Evolutionary conservation across 805 yeast species (phyloP), one percentile per base, ranked within the genome.

Genomic region (Yarrowia porcina): DNA sequence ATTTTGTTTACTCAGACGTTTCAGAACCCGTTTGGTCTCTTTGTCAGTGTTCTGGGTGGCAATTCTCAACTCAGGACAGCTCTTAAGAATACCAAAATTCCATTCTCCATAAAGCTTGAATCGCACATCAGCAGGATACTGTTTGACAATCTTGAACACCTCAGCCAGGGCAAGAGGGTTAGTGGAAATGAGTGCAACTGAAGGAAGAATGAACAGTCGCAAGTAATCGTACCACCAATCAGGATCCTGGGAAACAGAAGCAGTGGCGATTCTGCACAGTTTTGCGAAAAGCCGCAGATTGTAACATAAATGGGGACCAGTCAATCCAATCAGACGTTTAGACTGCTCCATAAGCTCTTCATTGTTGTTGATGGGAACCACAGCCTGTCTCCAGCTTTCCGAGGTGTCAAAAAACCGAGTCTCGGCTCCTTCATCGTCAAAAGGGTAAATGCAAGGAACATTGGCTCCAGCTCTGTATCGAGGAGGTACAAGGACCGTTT

Each of bases 21-120:
- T 92, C 66, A 93, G 75, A 2, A 86, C 80, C 70, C 85, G 86
- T 69, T 87, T 90, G 0, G 96, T 89, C 38, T 87, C 83, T 71
- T 88, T 90, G 70, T 87, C 94, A 0, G 96, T 87, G 64, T 78
- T 82, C 15, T 82, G 82, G 63, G 82, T 82, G 4, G 86, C 84
- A 27, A 85, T 74, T 65, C 84, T 86, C 6, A 89, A 77, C 18
- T 77, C 77, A 0, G 83, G 77, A 63, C 80, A 77, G 64, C 80
- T 83, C 68, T 87, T 87, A 3, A 86, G 77, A 3, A 83, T 72
- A 3, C 81, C 83, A 35, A 79, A 81, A 59, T 82, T 78, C 71
- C 90, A 80, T 67, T 91, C 97, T 38, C 96, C 94, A 71, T 92
- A 92, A 18, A 93, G 72, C 64, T 87, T 84, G 73, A 82, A 92